These are phyloP conservation scores for Irineochytrium annulatum DNA, from an alignment of 192 early-diverging fungal genomes.

Conservation along the genomic window DNA sequence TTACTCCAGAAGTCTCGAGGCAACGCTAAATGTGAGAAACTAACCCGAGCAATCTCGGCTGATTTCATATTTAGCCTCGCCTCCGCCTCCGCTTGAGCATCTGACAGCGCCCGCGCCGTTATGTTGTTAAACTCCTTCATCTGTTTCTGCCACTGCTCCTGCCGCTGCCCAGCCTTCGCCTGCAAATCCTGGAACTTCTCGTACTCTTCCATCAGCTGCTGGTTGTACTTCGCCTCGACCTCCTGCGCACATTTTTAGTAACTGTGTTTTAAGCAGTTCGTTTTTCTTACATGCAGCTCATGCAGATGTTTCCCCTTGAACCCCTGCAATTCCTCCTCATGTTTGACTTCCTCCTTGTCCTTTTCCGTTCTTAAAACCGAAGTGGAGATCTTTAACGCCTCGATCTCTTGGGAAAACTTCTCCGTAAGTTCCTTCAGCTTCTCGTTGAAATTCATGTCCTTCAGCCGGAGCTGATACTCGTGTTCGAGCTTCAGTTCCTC, in stretches of 20 bases:
- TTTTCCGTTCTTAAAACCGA: constrained; percentile 44
- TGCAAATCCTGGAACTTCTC: constrained; percentile 54
- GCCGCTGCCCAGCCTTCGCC: constrained; percentile 22
- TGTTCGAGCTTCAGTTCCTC: constrained; percentile 60
- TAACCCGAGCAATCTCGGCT: constrained; percentile 45
- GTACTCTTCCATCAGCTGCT: constrained; percentile 54
- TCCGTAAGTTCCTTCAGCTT: constrained; percentile 56
- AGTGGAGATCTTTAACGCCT: constrained; percentile 46
- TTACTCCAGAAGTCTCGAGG: neutral
- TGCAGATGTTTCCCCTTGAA: constrained; percentile 26
- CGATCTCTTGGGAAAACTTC: constrained; percentile 48
- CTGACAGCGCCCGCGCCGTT: constrained; percentile 25
- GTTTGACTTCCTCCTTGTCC: constrained; percentile 52
- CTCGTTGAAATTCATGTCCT: constrained; percentile 61
- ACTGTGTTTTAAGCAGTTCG: neutral
- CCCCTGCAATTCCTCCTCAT: constrained; percentile 41
- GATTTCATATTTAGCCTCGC: constrained; percentile 32
- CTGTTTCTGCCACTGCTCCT: constrained; percentile 46
- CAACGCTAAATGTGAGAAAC: neutral
- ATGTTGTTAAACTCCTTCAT: constrained; percentile 34
- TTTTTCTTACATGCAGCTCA: constrained; percentile 44
- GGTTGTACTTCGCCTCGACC: constrained; percentile 49
- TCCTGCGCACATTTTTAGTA: constrained; percentile 22
- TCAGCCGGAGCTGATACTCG: constrained; percentile 60
- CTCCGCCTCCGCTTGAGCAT: constrained; percentile 42